Evolutionary conservation across 176 grass and related monocot genomes (phyloP).

Genomic region (Hordeum marinum): DNA sequence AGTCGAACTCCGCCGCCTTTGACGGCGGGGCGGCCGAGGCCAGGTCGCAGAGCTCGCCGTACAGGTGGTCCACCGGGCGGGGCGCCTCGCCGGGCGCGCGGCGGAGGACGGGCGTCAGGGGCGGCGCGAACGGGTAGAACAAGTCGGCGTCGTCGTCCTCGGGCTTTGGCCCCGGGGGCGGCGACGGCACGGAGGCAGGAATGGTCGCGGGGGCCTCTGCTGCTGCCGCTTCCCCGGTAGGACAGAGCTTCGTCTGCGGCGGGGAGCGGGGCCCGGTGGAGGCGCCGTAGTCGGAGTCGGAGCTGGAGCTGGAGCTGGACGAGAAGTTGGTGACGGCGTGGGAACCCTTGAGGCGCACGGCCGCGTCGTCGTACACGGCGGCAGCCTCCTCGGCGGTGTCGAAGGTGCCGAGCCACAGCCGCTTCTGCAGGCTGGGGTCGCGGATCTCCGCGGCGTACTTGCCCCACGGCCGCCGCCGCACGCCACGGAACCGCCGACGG

Average conservation of each 20-base stretch:
- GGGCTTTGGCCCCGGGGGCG: not conserved
- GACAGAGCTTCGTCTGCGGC: not conserved
- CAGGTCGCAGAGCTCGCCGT: constrained; percentile 29
- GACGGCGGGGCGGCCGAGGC: not conserved
- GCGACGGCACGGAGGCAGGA: not conserved
- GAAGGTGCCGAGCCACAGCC: constrained; percentile 91
- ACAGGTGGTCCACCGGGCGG: constrained; percentile 33
- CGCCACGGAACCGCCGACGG: constrained; percentile 41
- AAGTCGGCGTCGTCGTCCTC: not conserved
- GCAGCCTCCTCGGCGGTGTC: constrained; percentile 87
- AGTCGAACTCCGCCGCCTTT: constrained; percentile 38
- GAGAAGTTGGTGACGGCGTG: constrained; percentile 47
- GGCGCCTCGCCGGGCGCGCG: constrained; percentile 5
- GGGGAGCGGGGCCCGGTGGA: not conserved
- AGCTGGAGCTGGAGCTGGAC: not conserved
- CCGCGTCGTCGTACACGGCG: constrained; percentile 58
- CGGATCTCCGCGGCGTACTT: constrained; percentile 69
- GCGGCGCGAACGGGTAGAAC: constrained; percentile 33
- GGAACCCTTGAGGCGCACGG: constrained; percentile 43
- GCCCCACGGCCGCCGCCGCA: constrained; percentile 58
- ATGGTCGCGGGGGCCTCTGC: not conserved
- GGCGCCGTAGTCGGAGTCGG: not conserved
- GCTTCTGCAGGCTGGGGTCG: constrained; percentile 40
- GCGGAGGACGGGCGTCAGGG: constrained; percentile 29
- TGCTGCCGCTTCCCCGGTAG: not conserved